Evolutionary conservation across 768 basidiomycete genomes (phyloP), one percentile per base, ranked within the genome.

Genomic region (Suillus plorans): DNA sequence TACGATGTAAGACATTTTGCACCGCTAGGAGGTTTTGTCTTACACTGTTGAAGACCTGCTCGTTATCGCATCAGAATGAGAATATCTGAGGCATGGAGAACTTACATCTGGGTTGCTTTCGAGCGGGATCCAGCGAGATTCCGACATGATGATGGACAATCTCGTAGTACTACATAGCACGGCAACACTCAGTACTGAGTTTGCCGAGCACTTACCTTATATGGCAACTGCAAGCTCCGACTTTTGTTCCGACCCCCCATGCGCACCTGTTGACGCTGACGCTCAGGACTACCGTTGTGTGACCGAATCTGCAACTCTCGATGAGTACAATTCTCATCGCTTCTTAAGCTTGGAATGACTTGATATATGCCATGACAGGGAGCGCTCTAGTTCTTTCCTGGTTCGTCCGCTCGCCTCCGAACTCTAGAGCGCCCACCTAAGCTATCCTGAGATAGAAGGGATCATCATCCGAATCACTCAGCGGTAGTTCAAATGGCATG

Each of bases 61-160:
- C 58, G 9, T n/a, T 45, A 28, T 1, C 18, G 47, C 5, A 58
- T 68, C 25, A 70, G 42, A 64, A 63, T 61, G 57, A 64, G 61
- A 47, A 47, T 37, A 6, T 60, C 34, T 31, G 8, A 52, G 44
- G 4, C 22, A 63, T 22, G 12, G 36, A 50, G 3, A 22, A 12
- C 68, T 59, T 69, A 85, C 85, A 66, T 85, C 77, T 61, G 85
- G 92, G 70, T 91, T 91, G 68, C 88, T 88, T 77, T 94, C 92
- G 14, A 94, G 81, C 9, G 92, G 92, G 60, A 94, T 86, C 92
- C 92, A 94, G 52, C 79, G 82, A 39, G 76, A 62, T 50, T 67
- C 31, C 39, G 68, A 66, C 73, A 75, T 74, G 41, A 47, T n/a
- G 28, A 41, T 65, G 22, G 49, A 36, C 28, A 63, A 42, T 39